Base-by-base conservation (phyloP, 768 basidiomycete genomes). In the Clitopilus hobsonii region DNA sequence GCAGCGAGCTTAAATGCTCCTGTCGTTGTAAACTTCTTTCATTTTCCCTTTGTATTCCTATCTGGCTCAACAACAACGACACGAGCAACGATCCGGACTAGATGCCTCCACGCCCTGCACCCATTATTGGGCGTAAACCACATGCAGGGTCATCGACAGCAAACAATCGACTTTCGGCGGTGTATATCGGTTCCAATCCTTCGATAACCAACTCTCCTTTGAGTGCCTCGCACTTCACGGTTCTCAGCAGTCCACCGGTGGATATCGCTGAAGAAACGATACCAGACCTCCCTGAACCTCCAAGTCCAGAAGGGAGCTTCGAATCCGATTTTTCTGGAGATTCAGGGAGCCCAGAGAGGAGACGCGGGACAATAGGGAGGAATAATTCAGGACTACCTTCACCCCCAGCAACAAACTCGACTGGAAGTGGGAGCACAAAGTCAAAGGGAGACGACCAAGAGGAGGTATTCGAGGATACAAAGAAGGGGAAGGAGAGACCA, bases 351-450 rank as follows among this genome's bases (percentile, higher is more conserved):
- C 41, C 41, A 45, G 41, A 45, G 41, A 45, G 41, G 41, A 45
- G 41, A 45, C 16, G 41, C n/a, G 41, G 41, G 22, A 45, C 41
- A 45, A 18, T 45, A 20, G 41, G 41, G 3, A 45, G 41, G 22
- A 45, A 45, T 18, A 20, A 6, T 54, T 89, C 88, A 5, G 89
- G 90, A 5, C 67, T 92, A 5, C 90, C 91, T 1, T 91, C 89
- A 22, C 91, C 91, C 0, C 91, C 91, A 38, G 89, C 88, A 24
- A 89, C 91, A 18, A 91, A 91, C 65, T 91, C 89, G 10, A 91
- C 89, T 1, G 89, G 87, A 28, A 90, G 88, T 67, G 87, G 88
- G 30, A 89, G 88, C 61, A 84, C 82, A 3, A 18, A 20, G 41
- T 45, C 41, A 45, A 45, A 45, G 41, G 85, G 84, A 38, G 85